phyloP scores from a whole-genome alignment of 495 filamentous ascomycete species.

The Penicillium cataractarum region DNA sequence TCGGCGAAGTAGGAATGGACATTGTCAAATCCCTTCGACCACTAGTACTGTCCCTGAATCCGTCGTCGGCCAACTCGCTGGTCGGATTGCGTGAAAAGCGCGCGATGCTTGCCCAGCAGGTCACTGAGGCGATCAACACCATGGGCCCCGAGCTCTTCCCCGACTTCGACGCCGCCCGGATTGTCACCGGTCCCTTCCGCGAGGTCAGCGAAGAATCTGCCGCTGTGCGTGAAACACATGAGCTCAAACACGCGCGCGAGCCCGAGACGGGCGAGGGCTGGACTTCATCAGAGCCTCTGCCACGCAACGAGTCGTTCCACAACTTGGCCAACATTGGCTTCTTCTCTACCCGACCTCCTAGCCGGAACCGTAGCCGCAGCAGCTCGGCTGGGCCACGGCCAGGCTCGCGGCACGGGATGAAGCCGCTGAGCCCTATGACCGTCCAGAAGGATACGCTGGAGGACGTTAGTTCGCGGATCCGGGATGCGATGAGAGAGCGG shows the following conservation, averaged over 20 bases:
- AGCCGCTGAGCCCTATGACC: constrained; percentile 73
- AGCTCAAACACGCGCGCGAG: constrained; percentile 29
- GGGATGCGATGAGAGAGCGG: constrained; percentile 85
- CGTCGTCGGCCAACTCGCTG: constrained; percentile 80
- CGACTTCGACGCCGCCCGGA: constrained; percentile 85
- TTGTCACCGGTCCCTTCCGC: constrained; percentile 67
- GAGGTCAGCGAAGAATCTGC: constrained; percentile 35
- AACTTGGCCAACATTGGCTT: constrained; percentile 84
- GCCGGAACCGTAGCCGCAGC: constrained; percentile 68
- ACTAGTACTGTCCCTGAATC: constrained; percentile 84
- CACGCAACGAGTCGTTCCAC: constrained; percentile 89
- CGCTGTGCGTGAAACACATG: constrained; percentile 20
- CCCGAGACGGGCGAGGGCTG: constrained; percentile 34
- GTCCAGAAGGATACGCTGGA: constrained; percentile 73
- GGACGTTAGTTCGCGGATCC: constrained; percentile 81
- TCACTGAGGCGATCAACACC: constrained; percentile 91
- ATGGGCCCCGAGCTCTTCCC: constrained; percentile 96
- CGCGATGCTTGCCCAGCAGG: constrained; percentile 73
- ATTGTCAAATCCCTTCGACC: constrained; percentile 93
- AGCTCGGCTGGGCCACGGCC: constrained; percentile 59
- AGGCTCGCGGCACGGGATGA: constrained; percentile 66
- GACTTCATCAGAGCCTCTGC: constrained; percentile 57
- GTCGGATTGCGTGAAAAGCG: constrained; percentile 76
- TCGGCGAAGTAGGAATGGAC: constrained; percentile 97
- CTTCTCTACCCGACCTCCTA: constrained; percentile 83